Evolutionary conservation across 306 rosid genomes (phyloP).

Genomic region (cucumber (Cucumis sativus)): Cucumber_9930_V3 NC_026659.2:22221501-22222000

Average conservation of each 20-base stretch:
- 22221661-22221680: background rate
- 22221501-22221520: constrained; percentile 10
- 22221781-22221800: constrained; percentile 73
- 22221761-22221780: constrained; percentile 12
- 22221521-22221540: background rate
- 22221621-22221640: background rate
- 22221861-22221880: constrained; percentile 44
- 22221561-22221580: background rate
- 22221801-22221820: constrained; percentile 43
- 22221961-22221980: constrained; percentile 86
- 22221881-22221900: constrained; percentile 5
- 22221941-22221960: constrained; percentile 10
- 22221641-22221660: background rate
- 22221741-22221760: background rate
- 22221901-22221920: background rate
- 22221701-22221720: background rate
- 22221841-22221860: constrained; percentile 73
- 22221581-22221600: background rate
- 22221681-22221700: background rate
- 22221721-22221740: background rate
- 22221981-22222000: constrained; percentile 42
- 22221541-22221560: background rate
- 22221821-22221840: constrained; percentile 65
- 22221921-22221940: constrained; percentile 1
- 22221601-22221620: background rate